These are phyloP conservation scores for Mimosa pudica DNA, from an alignment of 306 rosid genomes.

Conservation along the genomic window DNA sequence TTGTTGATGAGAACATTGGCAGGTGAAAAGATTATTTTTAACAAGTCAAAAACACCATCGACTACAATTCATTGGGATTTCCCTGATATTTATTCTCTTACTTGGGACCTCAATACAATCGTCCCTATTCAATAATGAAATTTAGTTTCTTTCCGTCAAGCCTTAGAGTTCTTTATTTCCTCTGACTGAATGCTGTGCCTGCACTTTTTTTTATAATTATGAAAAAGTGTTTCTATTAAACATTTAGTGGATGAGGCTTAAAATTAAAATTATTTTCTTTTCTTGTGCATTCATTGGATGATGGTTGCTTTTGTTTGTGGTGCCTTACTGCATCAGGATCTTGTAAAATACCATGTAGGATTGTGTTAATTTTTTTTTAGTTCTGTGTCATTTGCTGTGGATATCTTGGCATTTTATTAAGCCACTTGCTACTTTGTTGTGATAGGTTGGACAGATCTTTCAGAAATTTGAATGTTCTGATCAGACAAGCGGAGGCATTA, in stretches of 20 bases:
- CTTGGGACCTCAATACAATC: too few species aligned
- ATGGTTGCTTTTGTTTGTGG: neutral
- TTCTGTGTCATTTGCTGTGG: neutral
- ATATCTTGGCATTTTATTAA: neutral
- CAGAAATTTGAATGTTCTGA: slow-evolving; percentile 85
- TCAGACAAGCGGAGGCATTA: slow-evolving; percentile 58
- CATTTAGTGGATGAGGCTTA: slow-evolving; percentile 5
- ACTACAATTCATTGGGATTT: too few species aligned
- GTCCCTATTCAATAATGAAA: neutral
- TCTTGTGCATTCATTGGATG: slow-evolving; percentile 14
- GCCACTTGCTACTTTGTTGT: slow-evolving; percentile 27
- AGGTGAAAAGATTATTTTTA: too few species aligned
- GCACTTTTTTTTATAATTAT: neutral
- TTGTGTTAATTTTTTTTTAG: neutral
- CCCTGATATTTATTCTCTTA: too few species aligned
- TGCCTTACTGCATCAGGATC: slow-evolving; percentile 16
- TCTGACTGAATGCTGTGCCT: neutral
- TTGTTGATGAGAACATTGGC: too few species aligned
- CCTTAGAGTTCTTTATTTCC: neutral
- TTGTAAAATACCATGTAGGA: slow-evolving; percentile 2
- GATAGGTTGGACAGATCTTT: slow-evolving; percentile 87
- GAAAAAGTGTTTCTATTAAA: slow-evolving; percentile 13
- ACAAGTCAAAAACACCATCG: too few species aligned
- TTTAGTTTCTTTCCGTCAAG: neutral
- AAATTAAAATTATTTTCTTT: slow-evolving; percentile 8